Percentiles rank a stretch among this genome's conserved stretches.
These are phyloP conservation scores for Zizania latifolia DNA, from an alignment of 176 grass and related monocot species.

Conservation along the genomic window DNA sequence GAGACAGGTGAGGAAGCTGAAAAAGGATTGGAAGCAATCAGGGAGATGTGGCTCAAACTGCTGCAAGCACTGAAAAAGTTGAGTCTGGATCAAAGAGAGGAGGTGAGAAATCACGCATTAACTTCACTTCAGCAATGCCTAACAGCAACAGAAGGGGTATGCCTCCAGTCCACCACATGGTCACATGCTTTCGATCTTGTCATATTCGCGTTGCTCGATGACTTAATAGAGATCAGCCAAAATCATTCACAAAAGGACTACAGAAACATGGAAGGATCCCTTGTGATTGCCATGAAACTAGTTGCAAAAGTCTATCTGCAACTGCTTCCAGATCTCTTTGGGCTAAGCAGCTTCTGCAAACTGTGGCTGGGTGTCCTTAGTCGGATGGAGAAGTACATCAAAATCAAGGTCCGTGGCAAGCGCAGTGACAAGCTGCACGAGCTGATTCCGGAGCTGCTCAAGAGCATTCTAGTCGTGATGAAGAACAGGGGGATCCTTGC, in stretches of 20 bases:
- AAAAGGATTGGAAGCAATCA: slow-evolving; percentile 67
- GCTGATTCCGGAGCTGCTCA: slow-evolving; percentile 73
- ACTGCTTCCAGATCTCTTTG: slow-evolving; percentile 57
- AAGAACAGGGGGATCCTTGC: slow-evolving; percentile 87
- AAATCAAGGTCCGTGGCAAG: slow-evolving; percentile 82
- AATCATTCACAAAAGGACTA: slow-evolving; percentile 89
- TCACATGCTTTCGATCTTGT: slow-evolving; percentile 75
- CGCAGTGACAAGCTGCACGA: slow-evolving; percentile 91
- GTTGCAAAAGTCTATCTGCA: slow-evolving; percentile 72
- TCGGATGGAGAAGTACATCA: slow-evolving; percentile 94
- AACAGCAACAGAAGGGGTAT: slow-evolving; percentile 59
- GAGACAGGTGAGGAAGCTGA: slow-evolving; percentile 63
- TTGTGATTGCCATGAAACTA: slow-evolving; percentile 70
- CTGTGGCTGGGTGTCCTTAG: slow-evolving; percentile 88
- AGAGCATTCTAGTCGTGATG: slow-evolving; percentile 68
- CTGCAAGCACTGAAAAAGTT: slow-evolving; percentile 78
- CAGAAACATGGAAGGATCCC: slow-evolving; percentile 85
- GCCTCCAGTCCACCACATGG: slow-evolving; percentile 65
- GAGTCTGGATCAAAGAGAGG: slow-evolving; percentile 88
- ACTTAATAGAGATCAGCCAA: slow-evolving; percentile 71
- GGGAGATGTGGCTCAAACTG: slow-evolving; percentile 91
- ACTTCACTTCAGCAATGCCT: slow-evolving; percentile 71
- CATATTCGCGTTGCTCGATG: slow-evolving; percentile 82
- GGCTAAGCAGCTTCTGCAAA: slow-evolving; percentile 87
- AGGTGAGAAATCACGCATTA: slow-evolving; percentile 87